Evolutionary conservation across 345 rosid genomes (phyloP).

Genomic region (Gossypium stocksii): DNA sequence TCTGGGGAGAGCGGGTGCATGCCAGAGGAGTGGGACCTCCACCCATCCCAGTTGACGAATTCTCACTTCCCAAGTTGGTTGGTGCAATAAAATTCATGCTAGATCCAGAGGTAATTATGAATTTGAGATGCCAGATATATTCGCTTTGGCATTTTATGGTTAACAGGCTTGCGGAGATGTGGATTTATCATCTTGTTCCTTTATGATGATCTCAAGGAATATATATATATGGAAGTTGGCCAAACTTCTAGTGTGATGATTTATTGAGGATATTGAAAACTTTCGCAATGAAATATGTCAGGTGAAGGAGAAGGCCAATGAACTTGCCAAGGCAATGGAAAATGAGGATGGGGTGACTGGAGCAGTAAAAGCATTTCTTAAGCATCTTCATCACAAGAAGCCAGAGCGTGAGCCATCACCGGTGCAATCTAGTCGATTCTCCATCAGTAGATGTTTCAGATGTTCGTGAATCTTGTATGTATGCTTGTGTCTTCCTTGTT

Average conservation of each 20-base stretch:
- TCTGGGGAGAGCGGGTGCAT: conserved; percentile 93
- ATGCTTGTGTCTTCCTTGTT: not conserved
- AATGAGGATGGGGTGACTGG: conserved; percentile 94
- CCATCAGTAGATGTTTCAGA: conserved; percentile 69
- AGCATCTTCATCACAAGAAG: conserved; percentile 58
- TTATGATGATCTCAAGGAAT: not conserved
- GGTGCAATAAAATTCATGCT: conserved; percentile 71
- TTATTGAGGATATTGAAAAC: not conserved
- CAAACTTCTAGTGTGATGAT: not conserved
- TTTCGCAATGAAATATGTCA: conserved; percentile 24
- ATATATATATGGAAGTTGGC: not conserved
- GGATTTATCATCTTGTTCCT: not conserved
- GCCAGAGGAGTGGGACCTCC: conserved; percentile 91
- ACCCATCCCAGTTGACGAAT: conserved; percentile 90
- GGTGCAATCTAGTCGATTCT: conserved; percentile 40
- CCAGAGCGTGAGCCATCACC: conserved; percentile 27
- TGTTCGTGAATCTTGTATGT: conserved; percentile 41
- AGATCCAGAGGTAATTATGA: conserved; percentile 43
- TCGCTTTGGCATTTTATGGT: not conserved
- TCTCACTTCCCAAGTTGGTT: conserved; percentile 71
- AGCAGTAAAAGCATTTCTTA: conserved; percentile 90
- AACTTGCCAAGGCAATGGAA: conserved; percentile 88
- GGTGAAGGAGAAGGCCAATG: conserved; percentile 81
- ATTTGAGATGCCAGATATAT: conserved; percentile 2
- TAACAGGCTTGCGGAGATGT: not conserved